Base-by-base conservation (phyloP, 306 rosid species). In the Vachellia pachyceras region DNA sequence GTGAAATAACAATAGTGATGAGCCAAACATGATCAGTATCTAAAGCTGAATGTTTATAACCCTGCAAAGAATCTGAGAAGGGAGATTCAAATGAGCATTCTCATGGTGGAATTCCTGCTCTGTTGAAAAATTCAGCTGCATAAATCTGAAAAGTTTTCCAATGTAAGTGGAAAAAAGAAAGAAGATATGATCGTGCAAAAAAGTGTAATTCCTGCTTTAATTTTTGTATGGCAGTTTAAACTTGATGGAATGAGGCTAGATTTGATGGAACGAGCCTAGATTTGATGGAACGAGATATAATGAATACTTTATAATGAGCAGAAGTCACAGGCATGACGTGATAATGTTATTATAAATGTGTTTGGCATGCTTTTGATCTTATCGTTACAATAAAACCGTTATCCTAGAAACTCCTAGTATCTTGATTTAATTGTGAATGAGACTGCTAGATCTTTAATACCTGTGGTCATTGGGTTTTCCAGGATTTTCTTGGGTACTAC, bases 401-500 rank as follows among this genome's bases (percentile, higher is more conserved):
- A 71, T 36, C 10, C 46, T 35, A 69, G 60, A 54, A 77, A 73
- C 29, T 25, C 66, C 18, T 63, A 4, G 17, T 47, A 23, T 65
- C 40, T 39, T 74, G 57, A 44, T 73, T 77, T 76, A 36, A 70
- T 72, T 20, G 22, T 73, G 65, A 61, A 44, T 35, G 25, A 46
- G 66, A 55, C 71, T 77, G 63, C 35, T 73, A 11, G 73, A 7
- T 46, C 25, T 35, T 88, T 76, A 55, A 73, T 69, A 14, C 76
- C 39, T 75, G 44, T 68, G 73, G 18, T 75, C 78, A n/a, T 42
- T 23, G 77, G 69, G 25, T 82, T 29, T 29, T 42, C 82, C 91
- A 94, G 98, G 91, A 85, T 68, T 90, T 86, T 77, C 84, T 94
- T 40, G 98, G 98, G 18, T 73, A 71, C 82, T 92, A 92, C 63